Base-by-base conservation (phyloP, 176 grass and related monocot species). In the Zea luxurians region DNA sequence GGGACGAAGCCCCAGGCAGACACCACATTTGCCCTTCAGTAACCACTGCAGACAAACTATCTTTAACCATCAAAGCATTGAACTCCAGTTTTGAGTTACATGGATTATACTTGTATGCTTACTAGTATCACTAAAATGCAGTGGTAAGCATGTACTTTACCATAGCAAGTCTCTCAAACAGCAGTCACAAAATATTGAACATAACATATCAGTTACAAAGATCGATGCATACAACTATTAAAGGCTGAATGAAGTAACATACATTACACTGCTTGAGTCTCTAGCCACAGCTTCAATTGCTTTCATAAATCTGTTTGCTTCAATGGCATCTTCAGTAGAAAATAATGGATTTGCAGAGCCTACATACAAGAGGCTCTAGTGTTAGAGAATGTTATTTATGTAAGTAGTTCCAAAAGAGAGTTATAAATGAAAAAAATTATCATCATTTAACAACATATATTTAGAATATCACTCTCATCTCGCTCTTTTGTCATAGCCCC, bases 331-430 rank as follows among this genome's bases (percentile, higher is more conserved):
- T 65, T 94, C 82, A 27, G 87, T 88, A 61, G 94, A 94, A 86
- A 94, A 93, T 40, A 88, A 64, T 74, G 94, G 83, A 90, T 88
- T 94, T 36, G 94, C 91, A 78, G 94, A 97, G 62, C 94, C 91
- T 97, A 80, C 71, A 71, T 83, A 72, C 7, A 63, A 48, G 75
- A 50, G 5, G 20, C 0, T 52, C 61, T 11, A 46, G 10, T 80
- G 53, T 50, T 79, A 67, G 47, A 76, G 16, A 61, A 34, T 2
- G 36, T 50, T 42, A 13, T 42, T 16, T 36, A 45, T 42, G 52
- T 27, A 43, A 80, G 57, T 60, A 76, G 36, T 64, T 79, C 35
- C 10, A 81, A 40, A 49, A 41, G 35, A 66, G n/a, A 59, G 17
- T 16, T 55, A 18, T n/a, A 37, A 17, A 18, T 8, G 17, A 54